A percentile compares a stretch with the other conserved stretches of the same genome.
Evolutionary conservation across 2,329 filamentous ascomycete species (phyloP).

Genomic region (Penicillium brevicompactum): DNA sequence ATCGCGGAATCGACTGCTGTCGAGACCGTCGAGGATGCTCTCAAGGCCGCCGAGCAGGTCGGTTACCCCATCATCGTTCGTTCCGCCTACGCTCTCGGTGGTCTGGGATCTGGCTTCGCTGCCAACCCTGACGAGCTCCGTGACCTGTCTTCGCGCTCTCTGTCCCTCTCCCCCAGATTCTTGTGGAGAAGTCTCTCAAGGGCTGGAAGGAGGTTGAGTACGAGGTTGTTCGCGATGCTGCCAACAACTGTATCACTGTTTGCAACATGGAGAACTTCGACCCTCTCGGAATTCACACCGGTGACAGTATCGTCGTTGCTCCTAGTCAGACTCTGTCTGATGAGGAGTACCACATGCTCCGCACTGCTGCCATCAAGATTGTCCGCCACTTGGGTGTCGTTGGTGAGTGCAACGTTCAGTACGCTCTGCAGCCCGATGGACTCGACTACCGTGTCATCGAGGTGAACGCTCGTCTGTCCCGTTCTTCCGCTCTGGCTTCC

Average conservation of each 20-base stretch:
- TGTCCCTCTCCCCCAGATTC: conserved; percentile 91
- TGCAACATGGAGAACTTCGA: conserved; percentile 99
- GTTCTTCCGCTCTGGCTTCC: conserved; percentile 93
- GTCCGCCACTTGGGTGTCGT: conserved; percentile 95
- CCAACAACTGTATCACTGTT: conserved; percentile 98
- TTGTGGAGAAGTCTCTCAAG: conserved; percentile 98
- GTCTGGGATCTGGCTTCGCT: conserved; percentile 94
- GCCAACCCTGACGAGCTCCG: conserved; percentile 91
- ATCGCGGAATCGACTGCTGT: conserved; percentile 97
- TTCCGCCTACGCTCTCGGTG: conserved; percentile 93
- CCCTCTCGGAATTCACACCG: conserved; percentile 94
- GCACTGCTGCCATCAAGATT: conserved; percentile 96
- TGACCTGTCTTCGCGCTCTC: conserved; percentile 87
- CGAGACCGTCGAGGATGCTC: conserved; percentile 84
- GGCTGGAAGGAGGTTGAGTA: conserved; percentile 99
- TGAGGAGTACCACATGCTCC: conserved; percentile 99
- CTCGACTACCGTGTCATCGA: conserved; percentile 98
- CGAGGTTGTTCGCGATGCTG: conserved; percentile 93
- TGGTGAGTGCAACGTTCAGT: conserved; percentile 98
- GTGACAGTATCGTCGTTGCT: conserved; percentile 97
- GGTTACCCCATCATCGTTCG: conserved; percentile 98
- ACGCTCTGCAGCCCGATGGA: conserved; percentile 92
- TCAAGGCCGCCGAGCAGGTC: conserved; percentile 81
- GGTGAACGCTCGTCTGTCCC: conserved; percentile 96
- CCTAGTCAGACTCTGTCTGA: conserved; percentile 96